These are phyloP conservation scores for Aegilops speltoides DNA, from an alignment of 176 grass and related monocot genomes.

Conservation along the genomic window DNA sequence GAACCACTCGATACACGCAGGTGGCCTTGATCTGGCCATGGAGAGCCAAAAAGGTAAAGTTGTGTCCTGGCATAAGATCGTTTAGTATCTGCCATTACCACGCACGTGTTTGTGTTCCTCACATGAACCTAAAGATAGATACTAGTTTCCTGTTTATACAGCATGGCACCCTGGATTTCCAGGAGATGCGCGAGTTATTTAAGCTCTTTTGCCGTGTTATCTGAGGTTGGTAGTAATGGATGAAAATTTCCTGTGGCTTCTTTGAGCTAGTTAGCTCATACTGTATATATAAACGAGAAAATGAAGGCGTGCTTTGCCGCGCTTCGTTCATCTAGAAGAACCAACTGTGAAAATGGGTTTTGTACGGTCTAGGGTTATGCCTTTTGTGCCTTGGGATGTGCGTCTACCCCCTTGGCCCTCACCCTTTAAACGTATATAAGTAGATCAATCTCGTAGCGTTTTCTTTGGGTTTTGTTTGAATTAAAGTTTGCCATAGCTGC, in stretches of 20 bases:
- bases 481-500: too few species aligned
- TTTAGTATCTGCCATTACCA: background rate
- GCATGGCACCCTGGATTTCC: background rate
- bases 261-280: background rate
- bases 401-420: too few species aligned
- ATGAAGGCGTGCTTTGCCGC: too few species aligned
- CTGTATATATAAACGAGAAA: too few species aligned
- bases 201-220: background rate
- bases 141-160: background rate
- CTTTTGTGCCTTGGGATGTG: too few species aligned
- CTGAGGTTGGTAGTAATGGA: background rate
- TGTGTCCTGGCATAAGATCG: constrained; percentile 8
- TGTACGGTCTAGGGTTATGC: too few species aligned
- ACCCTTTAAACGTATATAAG: too few species aligned
- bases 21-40: constrained; percentile 32
- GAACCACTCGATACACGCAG: constrained; percentile 6
- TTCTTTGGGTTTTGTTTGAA: too few species aligned
- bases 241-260: background rate
- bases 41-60: background rate
- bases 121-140: constrained; percentile 35
- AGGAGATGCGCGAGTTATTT: background rate
- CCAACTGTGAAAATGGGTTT: too few species aligned
- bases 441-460: too few species aligned
- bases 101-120: background rate
- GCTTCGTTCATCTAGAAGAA: too few species aligned